Evolutionary conservation across 768 basidiomycete species (phyloP).

Genomic region (Boletus subparvulus): DNA sequence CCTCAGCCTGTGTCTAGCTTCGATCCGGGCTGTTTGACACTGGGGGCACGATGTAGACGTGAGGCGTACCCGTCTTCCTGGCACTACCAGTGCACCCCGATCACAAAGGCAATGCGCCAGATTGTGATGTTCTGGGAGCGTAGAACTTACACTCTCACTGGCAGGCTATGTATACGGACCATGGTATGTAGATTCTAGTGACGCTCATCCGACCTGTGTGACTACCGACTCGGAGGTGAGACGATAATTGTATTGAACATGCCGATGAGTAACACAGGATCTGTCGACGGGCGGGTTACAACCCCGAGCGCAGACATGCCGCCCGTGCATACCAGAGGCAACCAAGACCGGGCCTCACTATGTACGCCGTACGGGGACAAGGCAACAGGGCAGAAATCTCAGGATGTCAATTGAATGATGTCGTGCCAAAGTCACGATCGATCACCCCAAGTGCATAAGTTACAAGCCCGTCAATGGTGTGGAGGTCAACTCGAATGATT

Average conservation of each 20-base stretch:
- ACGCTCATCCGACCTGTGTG: neutral
- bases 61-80: neutral
- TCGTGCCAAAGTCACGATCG: neutral
- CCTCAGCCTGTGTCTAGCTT: neutral
- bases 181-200: too few relatives aligned
- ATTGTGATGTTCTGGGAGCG: neutral
- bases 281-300: neutral
- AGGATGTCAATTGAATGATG: neutral
- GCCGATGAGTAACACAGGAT: too few relatives aligned
- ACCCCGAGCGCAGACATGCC: too few relatives aligned
- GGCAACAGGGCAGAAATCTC: neutral
- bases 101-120: neutral
- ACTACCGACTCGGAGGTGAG: neutral
- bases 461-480: neutral
- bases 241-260: neutral
- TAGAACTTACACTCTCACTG: too few relatives aligned
- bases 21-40: neutral
- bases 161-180: neutral
- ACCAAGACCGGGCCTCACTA: too few relatives aligned
- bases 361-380: too few relatives aligned
- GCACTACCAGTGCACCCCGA: neutral
- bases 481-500: neutral
- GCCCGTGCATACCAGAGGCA: too few relatives aligned
- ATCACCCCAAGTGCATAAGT: neutral
- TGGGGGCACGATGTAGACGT: neutral